Conservation (phyloP, 2,329 filamentous ascomycete genomes). For the Fusarium newnesense region DNA sequence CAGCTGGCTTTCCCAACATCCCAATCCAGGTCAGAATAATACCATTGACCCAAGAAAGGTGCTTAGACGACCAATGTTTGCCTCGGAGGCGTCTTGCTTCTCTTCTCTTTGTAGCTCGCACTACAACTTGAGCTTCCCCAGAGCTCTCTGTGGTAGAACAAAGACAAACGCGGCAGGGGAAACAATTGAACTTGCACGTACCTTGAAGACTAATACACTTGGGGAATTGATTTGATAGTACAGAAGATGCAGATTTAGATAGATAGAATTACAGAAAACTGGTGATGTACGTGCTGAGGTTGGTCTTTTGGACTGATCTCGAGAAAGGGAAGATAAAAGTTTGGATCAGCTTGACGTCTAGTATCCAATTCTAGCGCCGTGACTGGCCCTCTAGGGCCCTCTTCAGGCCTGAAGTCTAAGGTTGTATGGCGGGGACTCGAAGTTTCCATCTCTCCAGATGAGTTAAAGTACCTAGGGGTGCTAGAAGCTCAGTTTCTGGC, state of each 20-base stretch:
- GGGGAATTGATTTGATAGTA: conserved; percentile 24
- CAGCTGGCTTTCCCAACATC: conserved; percentile 26
- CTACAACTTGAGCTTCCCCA: conserved; percentile 10
- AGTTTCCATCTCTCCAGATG: background rate
- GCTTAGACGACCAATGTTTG: conserved; percentile 23
- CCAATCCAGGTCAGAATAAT: conserved; percentile 34
- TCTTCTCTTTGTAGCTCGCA: background rate
- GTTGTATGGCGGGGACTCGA: conserved; percentile 36
- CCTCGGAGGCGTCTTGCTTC: conserved; percentile 21
- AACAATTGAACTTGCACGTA: conserved; percentile 36
- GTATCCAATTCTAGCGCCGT: conserved; percentile 32
- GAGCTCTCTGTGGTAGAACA: conserved; percentile 24
- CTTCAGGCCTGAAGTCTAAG: conserved; percentile 51
- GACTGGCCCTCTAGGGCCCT: conserved; percentile 22
- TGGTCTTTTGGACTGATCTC: conserved; percentile 42
- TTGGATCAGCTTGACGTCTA: conserved; percentile 32
- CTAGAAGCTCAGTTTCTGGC: background rate
- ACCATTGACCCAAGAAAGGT: conserved; percentile 6
- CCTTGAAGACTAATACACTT: conserved; percentile 40
- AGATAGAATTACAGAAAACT: conserved; percentile 32
- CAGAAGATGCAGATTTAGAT: conserved; percentile 23
- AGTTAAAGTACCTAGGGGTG: background rate
- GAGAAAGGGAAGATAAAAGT: conserved; percentile 47
- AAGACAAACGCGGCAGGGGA: conserved; percentile 19
- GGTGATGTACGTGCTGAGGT: conserved; percentile 37